These are phyloP conservation scores for Komagataella pastoris DNA, from an alignment of 805 yeast genomes.

Conservation along the genomic window DNA sequence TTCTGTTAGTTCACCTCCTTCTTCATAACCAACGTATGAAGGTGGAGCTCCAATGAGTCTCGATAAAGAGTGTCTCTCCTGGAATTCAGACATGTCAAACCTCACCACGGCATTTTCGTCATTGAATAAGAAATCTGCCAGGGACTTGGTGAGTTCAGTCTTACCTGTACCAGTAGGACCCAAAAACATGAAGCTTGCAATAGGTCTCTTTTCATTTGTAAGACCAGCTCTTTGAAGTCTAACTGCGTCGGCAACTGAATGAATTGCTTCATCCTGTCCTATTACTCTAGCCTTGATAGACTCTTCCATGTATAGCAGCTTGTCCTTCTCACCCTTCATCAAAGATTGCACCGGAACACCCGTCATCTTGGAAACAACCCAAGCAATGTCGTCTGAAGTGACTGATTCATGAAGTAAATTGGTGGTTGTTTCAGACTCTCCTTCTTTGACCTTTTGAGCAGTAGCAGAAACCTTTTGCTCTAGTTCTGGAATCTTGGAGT, in stretches of 20 bases:
- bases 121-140: constrained; percentile 86
- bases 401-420: constrained; percentile 77
- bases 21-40: constrained; percentile 94
- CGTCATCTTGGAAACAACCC: constrained; percentile 86
- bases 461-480: constrained; percentile 44
- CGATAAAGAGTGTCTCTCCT: constrained; percentile 84
- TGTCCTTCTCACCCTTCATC: constrained; percentile 90
- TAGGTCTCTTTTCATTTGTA: constrained; percentile 88
- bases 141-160: constrained; percentile 85
- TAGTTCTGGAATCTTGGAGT: constrained; percentile 72
- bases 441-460: constrained; percentile 17
- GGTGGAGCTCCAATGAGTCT: constrained; percentile 97
- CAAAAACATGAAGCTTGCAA: constrained; percentile 90
- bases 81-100: constrained; percentile 97
- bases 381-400: constrained; percentile 86
- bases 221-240: constrained; percentile 94
- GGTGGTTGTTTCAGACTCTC: constrained; percentile 9
- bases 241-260: constrained; percentile 85
- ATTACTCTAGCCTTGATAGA: constrained; percentile 67
- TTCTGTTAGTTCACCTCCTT: constrained; percentile 92
- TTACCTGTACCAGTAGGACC: constrained; percentile 99
- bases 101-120: constrained; percentile 78
- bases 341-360: constrained; percentile 89
- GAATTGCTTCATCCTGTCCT: constrained; percentile 93
- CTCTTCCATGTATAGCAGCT: constrained; percentile 76